Percentiles rank a stretch among this genome's conserved stretches.
Evolutionary conservation across 805 yeast species (phyloP).

Genomic region (Saccharomycopsis javanensis): DNA sequence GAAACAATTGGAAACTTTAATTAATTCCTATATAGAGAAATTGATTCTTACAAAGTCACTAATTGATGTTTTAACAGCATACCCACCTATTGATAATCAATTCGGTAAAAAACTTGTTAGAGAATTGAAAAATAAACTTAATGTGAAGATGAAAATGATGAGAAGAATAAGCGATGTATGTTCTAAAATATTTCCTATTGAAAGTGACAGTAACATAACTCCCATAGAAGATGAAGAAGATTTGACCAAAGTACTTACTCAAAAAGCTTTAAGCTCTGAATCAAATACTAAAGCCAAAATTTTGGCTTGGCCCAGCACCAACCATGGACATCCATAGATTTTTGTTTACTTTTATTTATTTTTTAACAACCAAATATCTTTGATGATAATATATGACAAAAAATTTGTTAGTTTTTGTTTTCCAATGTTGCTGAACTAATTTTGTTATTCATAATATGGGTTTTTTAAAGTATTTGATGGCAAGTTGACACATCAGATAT

Average conservation of each 20-base stretch:
- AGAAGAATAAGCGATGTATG: slow-evolving; percentile 18
- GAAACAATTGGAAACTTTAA: slow-evolving; percentile 23
- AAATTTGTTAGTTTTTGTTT: too few species aligned
- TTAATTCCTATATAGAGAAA: slow-evolving; percentile 25
- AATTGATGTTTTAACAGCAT: slow-evolving; percentile 32
- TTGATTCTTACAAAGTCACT: slow-evolving; percentile 36
- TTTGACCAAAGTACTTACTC: slow-evolving; percentile 17
- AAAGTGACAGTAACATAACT: slow-evolving; percentile 19
- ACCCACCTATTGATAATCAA: slow-evolving; percentile 42
- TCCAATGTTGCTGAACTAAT: too few species aligned
- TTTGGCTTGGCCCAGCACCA: slow-evolving; percentile 58
- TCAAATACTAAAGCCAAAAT: slow-evolving; percentile 27
- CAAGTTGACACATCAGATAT: too few species aligned
- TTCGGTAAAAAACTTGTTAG: slow-evolving; percentile 39
- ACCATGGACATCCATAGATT: slow-evolving; percentile 49
- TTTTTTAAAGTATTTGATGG: too few species aligned
- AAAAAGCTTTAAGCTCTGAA: slow-evolving; percentile 15
- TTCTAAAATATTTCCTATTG: slow-evolving; percentile 19
- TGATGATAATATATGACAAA: background rate
- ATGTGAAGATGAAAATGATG: slow-evolving; percentile 24
- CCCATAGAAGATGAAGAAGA: slow-evolving; percentile 19
- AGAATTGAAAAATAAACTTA: slow-evolving; percentile 24
- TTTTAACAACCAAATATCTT: too few species aligned
- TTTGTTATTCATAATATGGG: too few species aligned
- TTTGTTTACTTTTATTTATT: background rate